Evolutionary conservation across 805 yeast genomes (phyloP).

Genomic region (Wickerhamomyces subpelliculosus): DNA sequence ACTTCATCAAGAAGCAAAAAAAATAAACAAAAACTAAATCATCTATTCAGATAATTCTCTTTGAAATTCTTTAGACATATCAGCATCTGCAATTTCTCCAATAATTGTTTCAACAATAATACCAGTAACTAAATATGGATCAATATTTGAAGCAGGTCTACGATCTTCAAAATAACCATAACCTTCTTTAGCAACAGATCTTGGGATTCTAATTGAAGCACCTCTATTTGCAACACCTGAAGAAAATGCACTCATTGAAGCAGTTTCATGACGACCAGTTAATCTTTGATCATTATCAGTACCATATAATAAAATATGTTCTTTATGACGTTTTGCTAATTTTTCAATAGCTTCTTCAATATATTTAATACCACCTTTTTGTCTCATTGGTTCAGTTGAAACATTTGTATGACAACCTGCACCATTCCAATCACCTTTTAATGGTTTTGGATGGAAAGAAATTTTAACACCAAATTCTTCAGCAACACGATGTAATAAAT

Average conservation of each 20-base stretch:
- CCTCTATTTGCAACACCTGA: constrained; percentile 99
- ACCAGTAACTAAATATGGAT: constrained; percentile 98
- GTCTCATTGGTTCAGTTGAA: constrained; percentile 87
- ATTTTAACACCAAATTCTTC: constrained; percentile 99
- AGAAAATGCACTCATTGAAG: constrained; percentile 83
- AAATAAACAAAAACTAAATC: no score
- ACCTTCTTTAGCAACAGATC: constrained; percentile 97
- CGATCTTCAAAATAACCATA: constrained; percentile 99
- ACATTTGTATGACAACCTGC: constrained; percentile 99
- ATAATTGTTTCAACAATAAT: constrained; percentile 95
- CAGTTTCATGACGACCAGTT: constrained; percentile 98
- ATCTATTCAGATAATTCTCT: constrained; percentile 47
- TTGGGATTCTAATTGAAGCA: constrained; percentile 97
- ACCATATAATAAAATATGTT: constrained; percentile 94
- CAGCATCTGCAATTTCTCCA: constrained; percentile 92
- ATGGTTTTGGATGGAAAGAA: constrained; percentile 98
- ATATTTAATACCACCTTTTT: constrained; percentile 90
- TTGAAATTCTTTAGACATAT: constrained; percentile 84
- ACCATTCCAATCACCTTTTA: constrained; percentile 99
- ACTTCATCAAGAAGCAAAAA: no score
- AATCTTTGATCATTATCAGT: constrained; percentile 91
- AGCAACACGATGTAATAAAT: constrained; percentile 86
- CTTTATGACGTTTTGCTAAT: constrained; percentile 92
- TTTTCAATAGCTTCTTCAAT: constrained; percentile 91
- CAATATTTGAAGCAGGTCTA: constrained; percentile 99